Conservation (phyloP, 116 monocot genomes). For the Iris pallida region DNA sequence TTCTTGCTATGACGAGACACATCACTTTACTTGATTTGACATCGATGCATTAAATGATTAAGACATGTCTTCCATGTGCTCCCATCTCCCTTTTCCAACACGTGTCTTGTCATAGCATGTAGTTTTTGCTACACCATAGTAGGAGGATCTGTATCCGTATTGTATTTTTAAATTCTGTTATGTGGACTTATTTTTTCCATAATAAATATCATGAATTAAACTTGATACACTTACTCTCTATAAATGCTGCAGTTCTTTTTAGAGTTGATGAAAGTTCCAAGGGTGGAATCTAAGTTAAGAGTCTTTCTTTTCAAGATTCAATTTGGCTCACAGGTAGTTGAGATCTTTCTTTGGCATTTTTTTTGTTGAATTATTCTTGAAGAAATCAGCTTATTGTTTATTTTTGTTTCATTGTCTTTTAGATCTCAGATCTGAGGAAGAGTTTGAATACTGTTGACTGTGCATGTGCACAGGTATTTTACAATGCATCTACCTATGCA, state of each 20-base stretch:
- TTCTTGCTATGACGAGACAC: too few species aligned
- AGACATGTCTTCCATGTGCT: too few species aligned
- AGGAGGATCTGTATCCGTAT: background rate
- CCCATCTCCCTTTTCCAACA: too few species aligned
- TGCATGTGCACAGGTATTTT: conserved; percentile 36
- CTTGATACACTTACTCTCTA: background rate
- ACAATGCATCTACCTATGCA: background rate
- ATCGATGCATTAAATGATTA: too few species aligned
- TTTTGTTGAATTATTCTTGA: conserved; percentile 3
- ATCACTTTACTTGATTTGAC: too few species aligned
- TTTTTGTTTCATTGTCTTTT: conserved; percentile 5
- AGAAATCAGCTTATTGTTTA: background rate
- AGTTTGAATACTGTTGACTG: conserved; percentile 35
- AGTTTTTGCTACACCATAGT: background rate
- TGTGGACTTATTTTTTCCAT: background rate
- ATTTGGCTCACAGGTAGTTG: conserved; percentile 45
- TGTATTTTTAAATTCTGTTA: background rate
- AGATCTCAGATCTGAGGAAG: conserved; percentile 52
- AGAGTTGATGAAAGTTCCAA: conserved; percentile 66
- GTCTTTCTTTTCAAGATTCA: conserved; percentile 66
- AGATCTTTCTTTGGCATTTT: background rate
- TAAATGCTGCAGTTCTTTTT: conserved; percentile 49
- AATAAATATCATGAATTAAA: background rate
- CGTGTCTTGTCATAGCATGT: background rate
- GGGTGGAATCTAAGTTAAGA: conserved; percentile 52